Evolutionary conservation across 257 asterid species (phyloP), one percentile per base, ranked within the genome.

Genomic region (Penstemon eatonii): DNA sequence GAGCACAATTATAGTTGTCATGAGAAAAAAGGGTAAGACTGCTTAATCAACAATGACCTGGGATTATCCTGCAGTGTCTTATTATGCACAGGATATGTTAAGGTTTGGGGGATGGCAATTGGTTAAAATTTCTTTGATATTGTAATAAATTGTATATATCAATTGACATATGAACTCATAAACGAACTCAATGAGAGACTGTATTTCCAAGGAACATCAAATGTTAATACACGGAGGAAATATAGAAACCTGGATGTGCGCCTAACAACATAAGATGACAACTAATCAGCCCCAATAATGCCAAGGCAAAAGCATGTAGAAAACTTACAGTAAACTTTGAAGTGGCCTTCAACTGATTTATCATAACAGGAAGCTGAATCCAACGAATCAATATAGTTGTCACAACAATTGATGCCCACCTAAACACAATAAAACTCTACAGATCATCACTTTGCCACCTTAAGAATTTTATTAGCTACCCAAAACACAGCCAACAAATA

Each of bases 371-470:
- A 81, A 89, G 50, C 69, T 85, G 84, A 51, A 81, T 3, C 42
- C 43, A 18, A 47, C 96, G 92, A 74, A 93, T 91, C 65, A 90
- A 38, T 69, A 91, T 10, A 6, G 97, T 84, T 65, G 97, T 77
- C 66, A 56, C 55, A 62, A 70, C 82, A 68, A 93, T 84, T 9
- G 99, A 78, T 60, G 83, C 89, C 96, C 99, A 93, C 99, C 99
- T 93, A 83, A 79, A 75, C 58, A 81, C 33, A 64, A 19, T 47
- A 43, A 66, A 78, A 70, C 39, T 45, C 60, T 60, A 74, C 33
- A 56, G 15, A 51, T 60, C 36, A 65, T 58, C 72, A 60, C 43
- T 57, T 43, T 13, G 39, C 39, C 63, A 52, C 63, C 47, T 7
- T 50, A n/a, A 18, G 37, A 61, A 45, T 60, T 56, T 67, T 63